A percentile compares a stretch with the other conserved stretches of the same genome.
phyloP scores from a whole-genome alignment of 225 moss, liverwort and hornwort species.

The Neckera pumila region DNA sequence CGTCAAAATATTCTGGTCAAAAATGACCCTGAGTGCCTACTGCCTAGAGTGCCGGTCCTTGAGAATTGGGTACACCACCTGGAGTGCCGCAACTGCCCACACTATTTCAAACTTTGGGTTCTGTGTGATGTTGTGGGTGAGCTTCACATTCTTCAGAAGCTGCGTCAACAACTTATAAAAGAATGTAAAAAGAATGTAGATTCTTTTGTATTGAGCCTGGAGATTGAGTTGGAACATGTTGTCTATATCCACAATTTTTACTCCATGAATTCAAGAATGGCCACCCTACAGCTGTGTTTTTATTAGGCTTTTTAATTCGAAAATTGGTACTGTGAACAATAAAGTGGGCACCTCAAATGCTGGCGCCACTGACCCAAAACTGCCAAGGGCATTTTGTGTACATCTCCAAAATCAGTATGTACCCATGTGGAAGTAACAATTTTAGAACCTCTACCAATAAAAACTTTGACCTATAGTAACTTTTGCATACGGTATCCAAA shows the following conservation, averaged over 20 bases:
- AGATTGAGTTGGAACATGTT: too few relatives aligned
- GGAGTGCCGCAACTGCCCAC: too few relatives aligned
- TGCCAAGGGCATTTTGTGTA: fast-evolving
- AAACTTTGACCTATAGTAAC: background rate
- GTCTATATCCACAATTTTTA: background rate
- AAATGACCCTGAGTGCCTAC: too few relatives aligned
- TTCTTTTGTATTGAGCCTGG: background rate
- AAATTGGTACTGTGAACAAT: background rate
- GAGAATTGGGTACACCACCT: background rate
- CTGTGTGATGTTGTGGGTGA: background rate
- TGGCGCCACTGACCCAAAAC: background rate
- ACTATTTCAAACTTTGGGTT: background rate
- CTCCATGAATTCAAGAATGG: too few relatives aligned
- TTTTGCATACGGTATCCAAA: background rate
- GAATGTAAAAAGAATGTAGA: background rate
- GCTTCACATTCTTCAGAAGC: background rate
- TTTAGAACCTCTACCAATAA: background rate
- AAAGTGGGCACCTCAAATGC: background rate
- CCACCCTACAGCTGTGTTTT: too few relatives aligned
- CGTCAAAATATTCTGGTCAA: background rate
- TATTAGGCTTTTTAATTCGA: fast-evolving
- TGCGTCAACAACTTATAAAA: too few relatives aligned
- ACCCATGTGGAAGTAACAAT: background rate
- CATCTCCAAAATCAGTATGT: background rate
- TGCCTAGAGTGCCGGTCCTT: background rate